phyloP scores from a whole-genome alignment of 441 rosid genomes.

The Jatropha podagrica region DNA sequence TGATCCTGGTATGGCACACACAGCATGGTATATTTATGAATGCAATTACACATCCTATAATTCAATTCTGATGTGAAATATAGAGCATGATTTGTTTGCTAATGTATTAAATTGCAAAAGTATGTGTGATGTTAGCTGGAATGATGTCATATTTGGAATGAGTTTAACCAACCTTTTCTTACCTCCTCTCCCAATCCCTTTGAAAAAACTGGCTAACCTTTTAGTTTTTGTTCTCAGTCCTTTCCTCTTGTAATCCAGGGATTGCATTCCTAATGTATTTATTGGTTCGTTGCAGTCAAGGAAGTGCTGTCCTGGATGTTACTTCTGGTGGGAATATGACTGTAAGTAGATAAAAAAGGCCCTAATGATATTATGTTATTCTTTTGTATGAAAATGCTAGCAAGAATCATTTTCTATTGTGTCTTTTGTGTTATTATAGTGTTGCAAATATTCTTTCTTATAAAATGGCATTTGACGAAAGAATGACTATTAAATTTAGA shows the following conservation, averaged over 20 bases:
- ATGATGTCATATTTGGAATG: no score
- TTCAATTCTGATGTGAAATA: no score
- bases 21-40: no score
- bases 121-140: no score
- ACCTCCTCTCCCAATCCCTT: no score
- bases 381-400: slow-evolving; percentile 10
- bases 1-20: no score
- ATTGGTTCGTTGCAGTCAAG: slow-evolving; percentile 59
- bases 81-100: no score
- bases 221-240: not conserved
- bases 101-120: no score
- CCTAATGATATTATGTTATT: not conserved
- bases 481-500: not conserved
- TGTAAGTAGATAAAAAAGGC: slow-evolving; percentile 46
- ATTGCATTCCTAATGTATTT: slow-evolving; percentile 17
- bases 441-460: not conserved
- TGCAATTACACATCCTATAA: no score
- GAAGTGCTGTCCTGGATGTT: slow-evolving; percentile 74
- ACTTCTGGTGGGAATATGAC: slow-evolving; percentile 78
- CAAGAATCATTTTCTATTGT: not conserved
- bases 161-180: no score
- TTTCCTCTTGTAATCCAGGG: slow-evolving; percentile 10
- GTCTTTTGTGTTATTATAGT: not conserved
- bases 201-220: no score
- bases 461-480: slow-evolving; percentile 10